Base-by-base conservation (phyloP, 1,139 yeast genomes). In the Casaregolazyma lundiana region DNA sequence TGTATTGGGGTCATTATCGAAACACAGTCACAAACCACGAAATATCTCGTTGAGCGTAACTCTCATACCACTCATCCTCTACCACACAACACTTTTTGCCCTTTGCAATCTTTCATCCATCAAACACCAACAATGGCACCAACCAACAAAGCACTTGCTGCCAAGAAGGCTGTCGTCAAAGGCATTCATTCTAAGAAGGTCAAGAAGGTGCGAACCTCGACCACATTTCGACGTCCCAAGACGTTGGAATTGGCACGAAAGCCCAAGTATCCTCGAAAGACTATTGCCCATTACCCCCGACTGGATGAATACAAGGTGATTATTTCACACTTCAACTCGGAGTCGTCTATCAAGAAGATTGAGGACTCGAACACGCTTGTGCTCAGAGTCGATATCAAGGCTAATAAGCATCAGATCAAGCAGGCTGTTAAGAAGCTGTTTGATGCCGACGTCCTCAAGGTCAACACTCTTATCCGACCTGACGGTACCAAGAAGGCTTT, bases 401-500 rank as follows among this genome's bases (percentile, higher is more conserved):
- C 97, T 71, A 92, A 90, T 96, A 92, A 92, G 83, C 76, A 84
- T 78, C 97, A 92, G 79, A 92, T 92, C 81, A 90, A 90, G 83
- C 78, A 84, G 70, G 98, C 99, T 64, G 95, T 92, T 68, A 90
- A 92, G 84, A 95, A 89, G 78, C 83, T 92, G 72, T 92, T 92
- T 83, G 90, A 87, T 70, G 97, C 92, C 67, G 97, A 92, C 65
- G 94, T 86, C 64, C 78, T 76, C 69, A 81, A 87, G 77, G 90
- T 92, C 69, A 88, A 92, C 92, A 92, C 97, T 67, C 81, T 90
- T 75, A 76, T 92, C 69, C 87, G 96, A 80, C 97, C 98, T 72
- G 90, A 92, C 75, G 98, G 98, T 76, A 86, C 97, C 79, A 92
- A 92, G 88, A 94, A 94, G 84, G 99, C 99, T 71, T 92, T 85